phyloP scores from a whole-genome alignment of 805 yeast genomes.

The Metschnikowia baotianmanensis region DNA sequence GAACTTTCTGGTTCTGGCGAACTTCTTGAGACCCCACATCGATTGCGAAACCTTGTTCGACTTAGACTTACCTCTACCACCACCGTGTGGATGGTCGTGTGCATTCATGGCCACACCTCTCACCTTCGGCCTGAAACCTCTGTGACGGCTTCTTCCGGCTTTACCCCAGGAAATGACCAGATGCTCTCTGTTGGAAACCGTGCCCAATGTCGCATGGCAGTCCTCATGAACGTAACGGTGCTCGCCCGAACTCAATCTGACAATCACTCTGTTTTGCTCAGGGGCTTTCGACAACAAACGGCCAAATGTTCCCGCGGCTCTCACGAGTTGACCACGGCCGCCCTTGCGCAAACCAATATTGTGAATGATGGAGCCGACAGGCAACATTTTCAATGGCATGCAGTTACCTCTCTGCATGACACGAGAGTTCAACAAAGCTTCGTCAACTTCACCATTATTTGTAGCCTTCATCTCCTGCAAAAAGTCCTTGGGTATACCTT shows the following conservation, averaged over 20 bases:
- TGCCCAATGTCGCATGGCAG: slow-evolving; percentile 92
- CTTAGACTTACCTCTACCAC: slow-evolving; percentile 99
- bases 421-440: slow-evolving; percentile 82
- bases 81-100: slow-evolving; percentile 97
- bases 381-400: slow-evolving; percentile 86
- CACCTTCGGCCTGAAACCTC: slow-evolving; percentile 91
- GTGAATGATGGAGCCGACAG: slow-evolving; percentile 90
- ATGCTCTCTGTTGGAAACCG: slow-evolving; percentile 90
- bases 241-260: slow-evolving; percentile 87
- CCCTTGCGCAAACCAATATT: slow-evolving; percentile 72
- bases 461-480: slow-evolving; percentile 63
- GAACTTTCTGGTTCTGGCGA: slow-evolving; percentile 90
- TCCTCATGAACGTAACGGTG: slow-evolving; percentile 83
- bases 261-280: slow-evolving; percentile 66
- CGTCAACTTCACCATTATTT: slow-evolving; percentile 81
- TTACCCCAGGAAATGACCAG: slow-evolving; percentile 89
- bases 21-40: slow-evolving; percentile 96
- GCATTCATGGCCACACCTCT: slow-evolving; percentile 99
- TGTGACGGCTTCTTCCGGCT: slow-evolving; percentile 91
- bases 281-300: slow-evolving; percentile 78
- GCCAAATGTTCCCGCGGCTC: slow-evolving; percentile 94
- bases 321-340: slow-evolving; percentile 83
- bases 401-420: slow-evolving; percentile 94
- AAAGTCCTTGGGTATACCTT: slow-evolving; percentile 78
- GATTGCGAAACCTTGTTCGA: slow-evolving; percentile 91